Conservation (phyloP, 2,329 filamentous ascomycete species). For the Colletotrichum sublineola region DNA sequence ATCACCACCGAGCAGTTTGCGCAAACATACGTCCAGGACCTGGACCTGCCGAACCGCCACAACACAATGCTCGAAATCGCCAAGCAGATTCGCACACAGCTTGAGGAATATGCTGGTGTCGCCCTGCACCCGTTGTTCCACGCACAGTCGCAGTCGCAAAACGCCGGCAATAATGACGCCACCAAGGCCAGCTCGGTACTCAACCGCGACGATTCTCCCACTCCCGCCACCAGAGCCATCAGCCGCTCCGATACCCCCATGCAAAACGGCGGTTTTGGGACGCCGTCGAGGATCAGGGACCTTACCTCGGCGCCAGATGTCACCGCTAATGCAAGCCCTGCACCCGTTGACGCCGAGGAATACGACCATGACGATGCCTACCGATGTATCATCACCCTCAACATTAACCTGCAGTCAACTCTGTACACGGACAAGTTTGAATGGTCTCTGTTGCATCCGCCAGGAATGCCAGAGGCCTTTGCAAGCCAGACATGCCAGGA, state of each 20-base stretch:
- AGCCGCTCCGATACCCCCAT: slow-evolving; percentile 71
- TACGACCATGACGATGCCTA: slow-evolving; percentile 95
- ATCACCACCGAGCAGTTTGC: slow-evolving; percentile 97
- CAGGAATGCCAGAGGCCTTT: slow-evolving; percentile 92
- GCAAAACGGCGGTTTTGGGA: slow-evolving; percentile 63
- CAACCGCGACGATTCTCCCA: slow-evolving; percentile 56
- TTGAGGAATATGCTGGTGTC: slow-evolving; percentile 96
- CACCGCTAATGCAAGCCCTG: slow-evolving; percentile 76
- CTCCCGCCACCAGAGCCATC: slow-evolving; percentile 50
- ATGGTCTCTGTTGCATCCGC: slow-evolving; percentile 93
- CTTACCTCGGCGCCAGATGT: slow-evolving; percentile 67
- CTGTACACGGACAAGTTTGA: slow-evolving; percentile 98
- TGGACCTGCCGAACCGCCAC: slow-evolving; percentile 85
- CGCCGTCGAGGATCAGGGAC: slow-evolving; percentile 60
- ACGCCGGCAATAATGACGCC: slow-evolving; percentile 44
- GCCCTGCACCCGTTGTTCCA: slow-evolving; percentile 95
- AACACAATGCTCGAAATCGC: slow-evolving; percentile 84
- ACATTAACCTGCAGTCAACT: slow-evolving; percentile 90
- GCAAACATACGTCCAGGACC: slow-evolving; percentile 88
- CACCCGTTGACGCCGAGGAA: slow-evolving; percentile 76
- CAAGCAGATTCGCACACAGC: slow-evolving; percentile 92
- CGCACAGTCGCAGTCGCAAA: slow-evolving; percentile 60
- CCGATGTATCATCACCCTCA: slow-evolving; percentile 90
- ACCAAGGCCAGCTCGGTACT: slow-evolving; percentile 48
- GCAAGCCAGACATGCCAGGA: slow-evolving; percentile 94